Percentiles rank a stretch among this genome's conserved stretches.
Conservation (phyloP, 805 yeast genomes). For the Candida pini region DNA sequence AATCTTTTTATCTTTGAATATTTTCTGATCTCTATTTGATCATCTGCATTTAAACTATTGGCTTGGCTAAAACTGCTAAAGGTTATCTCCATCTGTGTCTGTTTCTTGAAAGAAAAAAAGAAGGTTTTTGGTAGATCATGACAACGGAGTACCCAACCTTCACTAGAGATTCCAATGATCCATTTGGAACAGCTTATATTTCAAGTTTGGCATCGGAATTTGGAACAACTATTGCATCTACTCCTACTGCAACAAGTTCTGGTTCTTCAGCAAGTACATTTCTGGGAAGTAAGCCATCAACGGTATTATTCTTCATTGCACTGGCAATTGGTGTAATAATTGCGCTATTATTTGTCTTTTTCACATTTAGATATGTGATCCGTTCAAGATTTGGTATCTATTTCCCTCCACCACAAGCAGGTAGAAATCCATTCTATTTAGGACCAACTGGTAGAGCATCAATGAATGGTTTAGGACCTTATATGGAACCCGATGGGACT, state of each 20-base stretch:
- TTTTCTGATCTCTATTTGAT: too few relatives aligned
- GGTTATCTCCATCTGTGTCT: too few relatives aligned
- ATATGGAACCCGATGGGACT: slow-evolving; percentile 16
- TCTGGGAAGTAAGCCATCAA: slow-evolving; percentile 48
- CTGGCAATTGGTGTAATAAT: slow-evolving; percentile 56
- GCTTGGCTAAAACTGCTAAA: too few relatives aligned
- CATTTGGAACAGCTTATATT: too few relatives aligned
- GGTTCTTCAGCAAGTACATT: slow-evolving; percentile 10
- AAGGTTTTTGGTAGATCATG: too few relatives aligned
- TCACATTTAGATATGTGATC: slow-evolving; percentile 55
- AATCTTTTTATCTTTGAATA: too few relatives aligned
- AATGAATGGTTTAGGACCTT: slow-evolving; percentile 22
- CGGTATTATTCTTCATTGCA: slow-evolving; percentile 59
- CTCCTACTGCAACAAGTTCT: slow-evolving; percentile 3
- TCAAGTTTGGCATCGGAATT: background rate
- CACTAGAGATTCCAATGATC: too few relatives aligned
- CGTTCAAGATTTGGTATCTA: slow-evolving; percentile 53
- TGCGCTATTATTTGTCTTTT: slow-evolving; percentile 50
- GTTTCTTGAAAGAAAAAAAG: too few relatives aligned
- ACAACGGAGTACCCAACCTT: too few relatives aligned
- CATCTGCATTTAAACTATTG: too few relatives aligned
- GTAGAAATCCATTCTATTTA: slow-evolving; percentile 20
- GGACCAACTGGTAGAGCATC: slow-evolving; percentile 21
- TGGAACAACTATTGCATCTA: slow-evolving; percentile 1
- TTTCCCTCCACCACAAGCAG: slow-evolving; percentile 29